Conservation (phyloP, 139 green algal species). For the Picochlorum sp. region DNA sequence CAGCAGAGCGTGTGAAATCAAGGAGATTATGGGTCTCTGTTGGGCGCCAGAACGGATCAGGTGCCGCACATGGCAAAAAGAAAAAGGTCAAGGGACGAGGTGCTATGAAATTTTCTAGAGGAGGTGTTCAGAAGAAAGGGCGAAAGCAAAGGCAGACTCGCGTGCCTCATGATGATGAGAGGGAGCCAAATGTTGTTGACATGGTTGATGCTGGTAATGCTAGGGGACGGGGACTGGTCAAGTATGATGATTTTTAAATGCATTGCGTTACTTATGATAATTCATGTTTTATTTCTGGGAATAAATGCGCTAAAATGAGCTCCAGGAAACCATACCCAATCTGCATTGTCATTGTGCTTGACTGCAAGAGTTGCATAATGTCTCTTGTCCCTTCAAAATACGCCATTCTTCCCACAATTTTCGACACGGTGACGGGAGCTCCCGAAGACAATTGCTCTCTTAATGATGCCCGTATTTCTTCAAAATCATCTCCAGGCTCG, state of each 20-base stretch:
- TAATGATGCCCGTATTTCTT: slow-evolving; percentile 43
- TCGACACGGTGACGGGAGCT: slow-evolving; percentile 34
- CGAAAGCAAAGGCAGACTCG: background rate
- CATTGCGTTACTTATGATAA: background rate
- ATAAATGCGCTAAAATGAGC: slow-evolving; percentile 40
- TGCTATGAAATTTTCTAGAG: slow-evolving; percentile 1
- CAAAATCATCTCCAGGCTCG: slow-evolving; percentile 31
- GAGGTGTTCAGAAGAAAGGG: background rate
- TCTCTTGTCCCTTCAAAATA: slow-evolving; percentile 45
- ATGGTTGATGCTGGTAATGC: background rate
- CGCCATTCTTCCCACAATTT: slow-evolving; percentile 38
- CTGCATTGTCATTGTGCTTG: slow-evolving; percentile 43
- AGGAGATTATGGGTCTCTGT: slow-evolving; percentile 28
- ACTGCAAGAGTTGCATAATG: slow-evolving; percentile 59
- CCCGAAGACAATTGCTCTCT: slow-evolving; percentile 25
- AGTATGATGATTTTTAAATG: slow-evolving; percentile 6
- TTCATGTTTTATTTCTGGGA: slow-evolving; percentile 44
- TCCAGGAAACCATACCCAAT: slow-evolving; percentile 53
- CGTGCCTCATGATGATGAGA: background rate
- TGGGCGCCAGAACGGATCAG: background rate
- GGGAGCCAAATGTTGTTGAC: background rate
- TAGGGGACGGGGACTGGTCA: background rate
- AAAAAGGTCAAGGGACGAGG: background rate
- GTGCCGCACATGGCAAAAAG: background rate
- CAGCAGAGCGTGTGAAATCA: slow-evolving; percentile 15